Evolutionary conservation across 2,329 filamentous ascomycete genomes (phyloP), one percentile per base, ranked within the genome.

Genomic region (Alternaria arborescens): DNA sequence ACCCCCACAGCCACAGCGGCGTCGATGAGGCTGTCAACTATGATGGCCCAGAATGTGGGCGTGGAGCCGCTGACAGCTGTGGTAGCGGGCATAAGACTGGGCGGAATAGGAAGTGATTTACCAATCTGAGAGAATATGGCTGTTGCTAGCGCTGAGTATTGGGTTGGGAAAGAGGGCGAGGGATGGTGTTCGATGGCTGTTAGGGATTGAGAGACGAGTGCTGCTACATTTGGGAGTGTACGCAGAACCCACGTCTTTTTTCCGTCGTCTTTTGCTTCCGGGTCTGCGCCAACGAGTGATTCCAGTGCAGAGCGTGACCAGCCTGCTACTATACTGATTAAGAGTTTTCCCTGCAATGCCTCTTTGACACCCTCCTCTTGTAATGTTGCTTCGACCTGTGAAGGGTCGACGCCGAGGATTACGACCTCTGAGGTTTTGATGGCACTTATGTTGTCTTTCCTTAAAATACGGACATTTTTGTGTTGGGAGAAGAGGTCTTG

Each of bases 151-250:
- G 62, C 46, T 7, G 71, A 46, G 36, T 68, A 63, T 0, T 64
- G 24, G 0, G 54, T 11, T 1, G 73, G 67, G 8, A 71, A 70
- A 1, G 32, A 65, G 1, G 54, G 61, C 10, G 61, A 52, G 3
- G 66, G 60, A 2, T 71, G 70, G 10, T 70, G 53, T 60, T 76
- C 73, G 22, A 76, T 72, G 0, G 71, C 71, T 4, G 73, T 83
- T 44, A 82, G 70, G 0, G 80, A 82, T 52, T 83, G 77, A 0
- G 78, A 75, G n/a, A 83, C 76, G 8, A 77, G 75, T 1, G 82
- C 80, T 0, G 80, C 80, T 14, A 83, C 81, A 60, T 82, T 83
- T 3, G 82, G 82, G 5, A 83, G 77, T 0, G 79, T 79, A 24
- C 81, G 79, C 2, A 82, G 62, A 3, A 83, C 71, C 71, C 61